Conservation (phyloP, 305 asterid species). For the Fraxinus sp. region DNA sequence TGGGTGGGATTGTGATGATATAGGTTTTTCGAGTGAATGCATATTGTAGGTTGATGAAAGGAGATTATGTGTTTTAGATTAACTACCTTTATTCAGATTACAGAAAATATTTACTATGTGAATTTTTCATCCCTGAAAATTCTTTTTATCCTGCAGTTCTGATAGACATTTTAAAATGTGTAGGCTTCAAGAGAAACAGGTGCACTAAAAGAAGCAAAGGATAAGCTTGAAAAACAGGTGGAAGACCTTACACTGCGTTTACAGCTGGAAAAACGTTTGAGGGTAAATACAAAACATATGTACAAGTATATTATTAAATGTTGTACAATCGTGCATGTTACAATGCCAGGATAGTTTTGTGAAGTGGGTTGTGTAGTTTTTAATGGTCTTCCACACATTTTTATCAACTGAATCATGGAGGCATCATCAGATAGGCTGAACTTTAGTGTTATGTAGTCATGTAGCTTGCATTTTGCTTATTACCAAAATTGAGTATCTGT, state of each 20-base stretch:
- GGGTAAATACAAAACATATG: conserved; percentile 51
- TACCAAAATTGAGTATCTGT: conserved; percentile 27
- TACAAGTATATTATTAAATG: neutral
- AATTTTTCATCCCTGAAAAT: conserved; percentile 14
- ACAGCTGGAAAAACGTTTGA: conserved; percentile 86
- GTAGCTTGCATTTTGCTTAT: conserved; percentile 17
- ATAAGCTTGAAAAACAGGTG: conserved; percentile 92
- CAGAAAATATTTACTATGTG: neutral
- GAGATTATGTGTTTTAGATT: conserved; percentile 8
- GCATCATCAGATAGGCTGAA: conserved; percentile 9
- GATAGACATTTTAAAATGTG: conserved; percentile 31
- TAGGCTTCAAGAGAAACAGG: conserved; percentile 95
- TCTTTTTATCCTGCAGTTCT: conserved; percentile 10
- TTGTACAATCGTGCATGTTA: neutral
- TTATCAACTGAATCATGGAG: neutral
- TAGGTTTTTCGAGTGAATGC: conserved; percentile 15
- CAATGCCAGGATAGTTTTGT: neutral
- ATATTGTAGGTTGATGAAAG: conserved; percentile 18
- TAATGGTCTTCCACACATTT: neutral
- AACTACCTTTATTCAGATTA: conserved; percentile 2
- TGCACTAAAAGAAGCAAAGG: conserved; percentile 90
- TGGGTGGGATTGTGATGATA: neutral
- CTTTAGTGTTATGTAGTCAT: conserved; percentile 6
- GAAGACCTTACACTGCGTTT: conserved; percentile 87
- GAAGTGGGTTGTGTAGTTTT: neutral